Conservation (phyloP, 2,329 filamentous ascomycete species). For the Periconia macrospinosa region DNA sequence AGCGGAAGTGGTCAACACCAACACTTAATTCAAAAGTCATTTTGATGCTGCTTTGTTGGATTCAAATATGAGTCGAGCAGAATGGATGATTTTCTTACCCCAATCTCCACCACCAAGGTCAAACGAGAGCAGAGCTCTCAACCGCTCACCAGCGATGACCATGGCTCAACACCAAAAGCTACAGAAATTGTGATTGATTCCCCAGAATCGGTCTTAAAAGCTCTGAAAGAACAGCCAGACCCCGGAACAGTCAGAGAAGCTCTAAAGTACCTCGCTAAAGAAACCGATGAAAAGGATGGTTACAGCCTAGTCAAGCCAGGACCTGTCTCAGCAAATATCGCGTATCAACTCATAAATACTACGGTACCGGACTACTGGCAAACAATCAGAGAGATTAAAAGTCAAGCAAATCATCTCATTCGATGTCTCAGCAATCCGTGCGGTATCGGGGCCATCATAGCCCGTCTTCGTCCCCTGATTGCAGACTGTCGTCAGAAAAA, state of each 20-base stretch:
- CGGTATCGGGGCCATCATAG: conserved; percentile 75
- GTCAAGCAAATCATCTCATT: conserved; percentile 54
- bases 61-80: conserved; percentile 11
- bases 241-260: conserved; percentile 58
- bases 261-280: conserved; percentile 55
- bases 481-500: conserved; percentile 39
- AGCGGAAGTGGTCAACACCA: too few species aligned
- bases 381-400: conserved; percentile 53
- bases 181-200: conserved; percentile 21
- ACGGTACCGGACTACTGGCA: conserved; percentile 84
- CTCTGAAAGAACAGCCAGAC: conserved; percentile 64
- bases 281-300: conserved; percentile 20
- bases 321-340: conserved; percentile 71
- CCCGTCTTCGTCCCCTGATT: conserved; percentile 67
- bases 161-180: conserved; percentile 12
- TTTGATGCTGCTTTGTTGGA: not conserved
- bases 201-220: conserved; percentile 58
- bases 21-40: not conserved
- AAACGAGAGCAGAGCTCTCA: conserved; percentile 24
- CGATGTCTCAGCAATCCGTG: conserved; percentile 71
- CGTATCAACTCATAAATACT: conserved; percentile 72
- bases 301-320: conserved; percentile 66
- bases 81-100: conserved; percentile 55
- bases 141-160: conserved; percentile 17
- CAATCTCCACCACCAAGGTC: conserved; percentile 45